Percentiles rank a stretch among this genome's conserved stretches.
Evolutionary conservation across 352 stramenopile genomes (phyloP).

Genomic region (Salisapilia sapeloensis): DNA sequence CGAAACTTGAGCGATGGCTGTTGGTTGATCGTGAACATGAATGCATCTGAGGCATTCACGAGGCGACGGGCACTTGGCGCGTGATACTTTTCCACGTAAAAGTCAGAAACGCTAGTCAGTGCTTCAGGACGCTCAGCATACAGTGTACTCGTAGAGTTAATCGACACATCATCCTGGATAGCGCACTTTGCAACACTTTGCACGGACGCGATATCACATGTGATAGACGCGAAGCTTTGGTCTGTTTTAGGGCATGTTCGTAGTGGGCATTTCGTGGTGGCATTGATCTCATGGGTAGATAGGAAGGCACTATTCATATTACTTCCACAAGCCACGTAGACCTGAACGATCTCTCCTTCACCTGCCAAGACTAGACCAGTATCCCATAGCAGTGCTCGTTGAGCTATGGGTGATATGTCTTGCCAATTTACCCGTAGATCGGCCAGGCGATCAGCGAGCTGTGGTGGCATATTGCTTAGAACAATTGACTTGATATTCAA

Average conservation of each 20-base stretch:
- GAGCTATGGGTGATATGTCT: conserved; percentile 17
- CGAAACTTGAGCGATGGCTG: conserved; percentile 3
- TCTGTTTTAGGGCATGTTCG: too few species aligned
- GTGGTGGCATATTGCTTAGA: conserved; percentile 2
- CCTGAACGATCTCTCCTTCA: conserved; percentile 15
- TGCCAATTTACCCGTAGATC: conserved; percentile 1
- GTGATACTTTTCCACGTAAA: conserved; percentile 17
- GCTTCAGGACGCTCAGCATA: conserved; percentile 20
- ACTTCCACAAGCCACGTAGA: conserved; percentile 25
- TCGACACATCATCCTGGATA: conserved; percentile 8
- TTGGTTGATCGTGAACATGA: conserved; percentile 32
- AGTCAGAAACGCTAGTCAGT: conserved; percentile 9
- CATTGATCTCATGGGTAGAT: conserved; percentile 14
- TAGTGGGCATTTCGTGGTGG: conserved; percentile 10
- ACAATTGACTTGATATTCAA: too few species aligned
- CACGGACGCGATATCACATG: conserved; percentile 11
- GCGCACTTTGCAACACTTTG: conserved; percentile 12
- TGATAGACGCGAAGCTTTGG: conserved; percentile 12
- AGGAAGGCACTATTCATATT: conserved; percentile 24
- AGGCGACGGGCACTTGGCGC: too few species aligned
- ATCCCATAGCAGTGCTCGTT: conserved; percentile 41
- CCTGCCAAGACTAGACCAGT: conserved; percentile 18
- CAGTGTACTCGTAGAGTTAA: conserved; percentile 7
- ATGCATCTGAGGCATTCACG: not conserved
- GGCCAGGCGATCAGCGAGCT: conserved; percentile 2